Evolutionary conservation across 257 asterid genomes (phyloP), one percentile per base, ranked within the genome.

Genomic region (Rauvolfia tetraphylla): DNA sequence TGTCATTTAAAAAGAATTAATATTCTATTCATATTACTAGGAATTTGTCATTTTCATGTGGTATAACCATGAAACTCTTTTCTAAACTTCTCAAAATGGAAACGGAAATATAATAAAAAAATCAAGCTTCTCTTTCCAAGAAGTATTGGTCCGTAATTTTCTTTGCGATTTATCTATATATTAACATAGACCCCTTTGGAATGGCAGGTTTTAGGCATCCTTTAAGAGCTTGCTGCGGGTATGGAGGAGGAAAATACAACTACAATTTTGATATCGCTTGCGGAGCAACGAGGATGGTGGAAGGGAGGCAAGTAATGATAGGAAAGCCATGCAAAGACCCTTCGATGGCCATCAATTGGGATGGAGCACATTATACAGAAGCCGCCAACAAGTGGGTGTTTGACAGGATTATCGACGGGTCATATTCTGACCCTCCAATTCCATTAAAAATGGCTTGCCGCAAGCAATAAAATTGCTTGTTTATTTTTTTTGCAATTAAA

Each of bases 171-270:
- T 53, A 11, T 18, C 23, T 49, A 14, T 53, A 53, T 18, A 22
- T 22, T 53, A 20, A 53, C 9, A 18, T 53, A 27, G 25, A 18
- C 17, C 17, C 2, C 4, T 53, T 20, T 3, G 69, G 15, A 76
- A 71, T 71, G 63, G 41, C 84, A 93, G 98, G 98, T 18, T 94
- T 94, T 78, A 81, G 73, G 85, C 81, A 87, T 70, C 97, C 98
- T 15, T 51, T 94, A 41, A 81, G 68, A 71, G 90, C 97, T 23
- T 94, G 98, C 29, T 92, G 98, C 69, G 97, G 98, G 33, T 96
- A 92, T 69, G 97, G 98, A 83, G 97, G 98, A 83, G 98, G 97
- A 29, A 94, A 88, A 73, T 90, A 94, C 91, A 94, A 94, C 83
- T 94, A 69, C 81, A 84, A 89, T 81, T 15, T 39, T 49, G 79